These are phyloP conservation scores for Candida wancherniae DNA, from an alignment of 805 yeast species.

Conservation along the genomic window DNA sequence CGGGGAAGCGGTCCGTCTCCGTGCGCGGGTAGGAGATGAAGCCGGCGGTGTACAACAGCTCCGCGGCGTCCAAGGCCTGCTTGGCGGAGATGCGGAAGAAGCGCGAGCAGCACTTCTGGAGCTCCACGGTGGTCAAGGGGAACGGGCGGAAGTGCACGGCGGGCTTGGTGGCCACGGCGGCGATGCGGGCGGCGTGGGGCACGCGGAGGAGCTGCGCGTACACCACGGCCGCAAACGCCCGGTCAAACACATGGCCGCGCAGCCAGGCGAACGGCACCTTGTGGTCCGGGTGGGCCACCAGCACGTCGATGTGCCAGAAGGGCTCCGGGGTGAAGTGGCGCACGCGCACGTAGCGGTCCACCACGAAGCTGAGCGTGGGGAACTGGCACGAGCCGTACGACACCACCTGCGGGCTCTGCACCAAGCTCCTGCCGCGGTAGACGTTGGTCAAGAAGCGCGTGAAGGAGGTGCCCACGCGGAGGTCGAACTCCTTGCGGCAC, in stretches of 20 bases:
- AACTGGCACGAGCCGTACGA: constrained; percentile 95
- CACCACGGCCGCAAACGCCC: constrained; percentile 55
- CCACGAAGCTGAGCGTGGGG: constrained; percentile 95
- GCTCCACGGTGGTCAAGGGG: constrained; percentile 90
- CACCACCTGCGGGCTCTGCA: constrained; percentile 37
- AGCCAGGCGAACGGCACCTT: constrained; percentile 62
- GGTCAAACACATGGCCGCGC: constrained; percentile 67
- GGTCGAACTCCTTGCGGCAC: constrained; percentile 81
- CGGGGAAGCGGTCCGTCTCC: constrained; percentile 86
- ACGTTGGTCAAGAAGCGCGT: constrained; percentile 71
- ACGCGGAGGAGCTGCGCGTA: constrained; percentile 61
- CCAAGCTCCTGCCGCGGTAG: constrained; percentile 32
- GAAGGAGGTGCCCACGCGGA: constrained; percentile 84
- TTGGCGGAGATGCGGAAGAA: constrained; percentile 77
- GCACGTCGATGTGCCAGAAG: constrained; percentile 70
- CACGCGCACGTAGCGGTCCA: constrained; percentile 79
- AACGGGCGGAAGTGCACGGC: constrained; percentile 77
- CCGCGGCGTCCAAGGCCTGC: constrained; percentile 71
- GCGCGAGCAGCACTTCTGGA: constrained; percentile 81
- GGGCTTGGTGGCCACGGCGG: constrained; percentile 51
- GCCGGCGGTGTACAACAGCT: constrained; percentile 78
- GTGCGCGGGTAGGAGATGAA: constrained; percentile 95
- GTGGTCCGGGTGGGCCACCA: constrained; percentile 36
- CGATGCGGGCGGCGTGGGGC: constrained; percentile 46
- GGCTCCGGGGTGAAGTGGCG: constrained; percentile 67